A percentile compares a stretch with the other conserved stretches of the same genome.
phyloP scores from a whole-genome alignment of 257 asterid species.

The Lantana camara region DNA sequence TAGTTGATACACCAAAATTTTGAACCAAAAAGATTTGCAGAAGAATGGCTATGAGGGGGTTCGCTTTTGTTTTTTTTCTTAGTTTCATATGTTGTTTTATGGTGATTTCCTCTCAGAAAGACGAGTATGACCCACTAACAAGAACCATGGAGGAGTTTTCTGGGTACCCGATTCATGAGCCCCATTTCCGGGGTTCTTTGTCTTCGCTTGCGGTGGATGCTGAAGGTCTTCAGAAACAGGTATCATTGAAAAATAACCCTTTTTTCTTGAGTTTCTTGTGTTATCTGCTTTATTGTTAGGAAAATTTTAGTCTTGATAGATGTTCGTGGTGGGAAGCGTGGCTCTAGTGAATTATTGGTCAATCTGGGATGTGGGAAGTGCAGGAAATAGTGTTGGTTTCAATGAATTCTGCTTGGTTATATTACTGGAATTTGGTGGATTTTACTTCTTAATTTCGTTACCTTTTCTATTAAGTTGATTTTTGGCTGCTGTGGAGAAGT shows the following conservation, averaged over 20 bases:
- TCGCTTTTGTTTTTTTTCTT: conserved; percentile 22
- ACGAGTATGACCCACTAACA: conserved; percentile 45
- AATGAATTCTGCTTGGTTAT: no score
- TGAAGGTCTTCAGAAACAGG: conserved; percentile 65
- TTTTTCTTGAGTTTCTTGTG: conserved; percentile 5
- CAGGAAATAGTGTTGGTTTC: no score
- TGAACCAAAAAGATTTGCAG: not conserved
- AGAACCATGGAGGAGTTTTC: conserved; percentile 90
- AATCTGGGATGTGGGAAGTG: not conserved
- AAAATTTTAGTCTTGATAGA: conserved; percentile 36
- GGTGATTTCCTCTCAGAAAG: conserved; percentile 35
- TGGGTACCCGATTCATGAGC: conserved; percentile 75
- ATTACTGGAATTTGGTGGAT: not conserved
- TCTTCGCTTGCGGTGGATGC: conserved; percentile 67
- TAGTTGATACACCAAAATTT: not conserved
- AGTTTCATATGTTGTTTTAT: conserved; percentile 30
- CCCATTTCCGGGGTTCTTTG: conserved; percentile 37
- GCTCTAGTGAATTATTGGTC: not conserved
- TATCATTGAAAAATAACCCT: not conserved
- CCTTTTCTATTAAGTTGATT: not conserved
- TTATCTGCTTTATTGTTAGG: conserved; percentile 5
- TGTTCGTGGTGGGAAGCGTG: not conserved
- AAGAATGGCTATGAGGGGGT: conserved; percentile 43
- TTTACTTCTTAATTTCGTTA: not conserved
- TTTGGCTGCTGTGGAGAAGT: no score